Conservation (phyloP, 257 asterid species). For the Avicennia marina region DNA sequence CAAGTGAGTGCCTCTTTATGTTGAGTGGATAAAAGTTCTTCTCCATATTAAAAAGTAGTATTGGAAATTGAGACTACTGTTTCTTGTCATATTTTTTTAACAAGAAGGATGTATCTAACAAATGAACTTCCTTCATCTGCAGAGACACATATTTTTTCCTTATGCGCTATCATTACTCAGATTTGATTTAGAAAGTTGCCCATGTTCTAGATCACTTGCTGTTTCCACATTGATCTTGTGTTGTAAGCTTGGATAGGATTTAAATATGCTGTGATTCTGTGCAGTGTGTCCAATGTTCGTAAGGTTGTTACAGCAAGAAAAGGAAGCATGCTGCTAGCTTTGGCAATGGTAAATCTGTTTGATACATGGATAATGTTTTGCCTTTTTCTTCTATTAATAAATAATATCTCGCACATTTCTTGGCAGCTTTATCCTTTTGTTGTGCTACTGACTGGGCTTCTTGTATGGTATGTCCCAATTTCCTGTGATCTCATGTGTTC, state of each 20-base stretch:
- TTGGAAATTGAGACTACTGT: background rate
- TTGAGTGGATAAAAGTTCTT: background rate
- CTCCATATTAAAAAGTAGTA: background rate
- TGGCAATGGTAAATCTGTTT: slow-evolving; percentile 70
- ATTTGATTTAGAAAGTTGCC: background rate
- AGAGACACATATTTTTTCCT: background rate
- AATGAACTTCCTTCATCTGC: background rate
- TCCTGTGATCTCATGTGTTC: slow-evolving; percentile 10
- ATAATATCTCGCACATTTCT: slow-evolving; percentile 8
- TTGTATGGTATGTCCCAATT: slow-evolving; percentile 54
- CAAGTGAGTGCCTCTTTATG: slow-evolving; percentile 55
- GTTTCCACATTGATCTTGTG: slow-evolving; percentile 12
- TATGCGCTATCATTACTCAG: background rate
- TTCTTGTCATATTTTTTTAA: background rate
- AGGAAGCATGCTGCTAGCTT: slow-evolving; percentile 76
- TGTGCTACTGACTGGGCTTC: slow-evolving; percentile 73
- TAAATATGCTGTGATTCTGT: slow-evolving; percentile 19
- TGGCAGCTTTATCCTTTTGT: slow-evolving; percentile 75
- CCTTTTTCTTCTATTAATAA: slow-evolving; percentile 2
- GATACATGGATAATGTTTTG: background rate
- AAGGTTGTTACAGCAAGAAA: slow-evolving; percentile 75
- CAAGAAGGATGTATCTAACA: background rate
- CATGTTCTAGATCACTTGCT: slow-evolving; percentile 11
- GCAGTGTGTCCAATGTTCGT: slow-evolving; percentile 65
- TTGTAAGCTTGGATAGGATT: slow-evolving; percentile 9